A percentile compares a stretch with the other conserved stretches of the same genome.
These are phyloP conservation scores for Eragrostis curvula DNA, from an alignment of 176 grass and related monocot genomes.

Conservation along the genomic window DNA sequence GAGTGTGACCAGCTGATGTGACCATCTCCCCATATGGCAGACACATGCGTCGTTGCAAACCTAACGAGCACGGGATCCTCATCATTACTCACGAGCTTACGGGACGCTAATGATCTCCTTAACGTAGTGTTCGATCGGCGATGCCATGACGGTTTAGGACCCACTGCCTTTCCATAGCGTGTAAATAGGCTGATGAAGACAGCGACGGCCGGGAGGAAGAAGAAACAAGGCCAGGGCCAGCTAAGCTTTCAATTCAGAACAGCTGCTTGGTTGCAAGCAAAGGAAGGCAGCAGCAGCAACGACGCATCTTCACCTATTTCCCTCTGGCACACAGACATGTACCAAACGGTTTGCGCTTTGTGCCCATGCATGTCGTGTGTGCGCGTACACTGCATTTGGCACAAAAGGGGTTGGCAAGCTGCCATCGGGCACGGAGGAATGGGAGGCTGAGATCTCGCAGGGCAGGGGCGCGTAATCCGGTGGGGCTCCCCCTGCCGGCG, in stretches of 20 bases:
- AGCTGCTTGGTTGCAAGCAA: conserved; percentile 13
- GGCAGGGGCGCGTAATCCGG: neutral
- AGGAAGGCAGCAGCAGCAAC: neutral
- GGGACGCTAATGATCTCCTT: neutral
- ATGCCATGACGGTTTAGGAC: neutral
- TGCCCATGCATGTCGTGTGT: conserved; percentile 6
- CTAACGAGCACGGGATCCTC: neutral
- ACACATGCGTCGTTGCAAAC: neutral
- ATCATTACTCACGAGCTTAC: neutral
- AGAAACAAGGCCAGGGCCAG: neutral
- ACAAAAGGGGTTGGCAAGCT: conserved; percentile 24
- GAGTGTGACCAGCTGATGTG: conserved; percentile 35
- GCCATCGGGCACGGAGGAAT: conserved; percentile 19
- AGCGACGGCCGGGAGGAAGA: neutral
- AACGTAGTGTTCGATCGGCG: neutral
- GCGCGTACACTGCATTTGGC: conserved; percentile 43
- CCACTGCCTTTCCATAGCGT: conserved; percentile 5
- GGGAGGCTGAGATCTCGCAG: conserved; percentile 27
- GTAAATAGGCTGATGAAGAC: neutral
- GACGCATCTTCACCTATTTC: neutral
- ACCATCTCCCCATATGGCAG: conserved; percentile 28
- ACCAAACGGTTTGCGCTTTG: conserved; percentile 31
- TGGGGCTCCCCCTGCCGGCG: conserved; percentile 48
- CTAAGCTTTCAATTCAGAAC: conserved; percentile 33
- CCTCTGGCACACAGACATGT: neutral